These are phyloP conservation scores for Berberis vulgaris DNA, from an alignment of 164 flowering plant genomes.

Conservation along the genomic window DNA sequence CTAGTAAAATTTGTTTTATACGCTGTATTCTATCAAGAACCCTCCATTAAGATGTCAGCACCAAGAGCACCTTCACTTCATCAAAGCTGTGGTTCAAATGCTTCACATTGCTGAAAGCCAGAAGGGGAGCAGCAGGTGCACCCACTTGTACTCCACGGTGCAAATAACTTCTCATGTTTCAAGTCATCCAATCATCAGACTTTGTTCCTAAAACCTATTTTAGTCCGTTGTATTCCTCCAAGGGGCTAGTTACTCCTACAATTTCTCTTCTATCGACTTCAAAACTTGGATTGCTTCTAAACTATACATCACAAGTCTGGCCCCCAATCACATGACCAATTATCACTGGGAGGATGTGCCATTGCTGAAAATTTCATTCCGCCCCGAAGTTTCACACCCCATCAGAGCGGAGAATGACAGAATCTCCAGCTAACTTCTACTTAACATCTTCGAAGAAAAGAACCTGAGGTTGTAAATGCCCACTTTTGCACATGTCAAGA, in stretches of 20 bases:
- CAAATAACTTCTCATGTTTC: neutral
- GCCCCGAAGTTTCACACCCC: slow-evolving; percentile 10
- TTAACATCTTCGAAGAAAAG: slow-evolving; percentile 87
- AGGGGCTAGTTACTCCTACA: slow-evolving; percentile 13
- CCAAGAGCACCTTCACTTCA: too few species aligned
- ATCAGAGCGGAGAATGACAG: slow-evolving; percentile 10
- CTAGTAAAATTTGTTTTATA: too few species aligned
- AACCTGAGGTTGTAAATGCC: slow-evolving; percentile 96
- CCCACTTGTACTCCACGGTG: too few species aligned
- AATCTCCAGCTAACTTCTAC: slow-evolving; percentile 20
- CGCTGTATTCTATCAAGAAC: too few species aligned
- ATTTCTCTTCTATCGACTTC: slow-evolving; percentile 9
- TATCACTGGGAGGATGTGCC: slow-evolving; percentile 1
- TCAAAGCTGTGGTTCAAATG: too few species aligned
- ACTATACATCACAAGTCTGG: slow-evolving; percentile 1
- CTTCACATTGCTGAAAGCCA: too few species aligned
- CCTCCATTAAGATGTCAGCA: too few species aligned
- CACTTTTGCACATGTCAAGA: slow-evolving; percentile 69
- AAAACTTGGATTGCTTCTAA: slow-evolving; percentile 8
- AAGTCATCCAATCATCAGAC: slow-evolving; percentile 13
- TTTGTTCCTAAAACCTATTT: too few species aligned
- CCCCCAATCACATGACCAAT: slow-evolving; percentile 1
- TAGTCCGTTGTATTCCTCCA: slow-evolving; percentile 6
- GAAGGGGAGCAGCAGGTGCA: too few species aligned
- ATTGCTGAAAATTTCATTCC: neutral